Percentiles rank a stretch among this genome's conserved stretches.
These are phyloP conservation scores for Rhododendron ovatum DNA, from an alignment of 148 eudicot genomes.

Conservation along the genomic window DNA sequence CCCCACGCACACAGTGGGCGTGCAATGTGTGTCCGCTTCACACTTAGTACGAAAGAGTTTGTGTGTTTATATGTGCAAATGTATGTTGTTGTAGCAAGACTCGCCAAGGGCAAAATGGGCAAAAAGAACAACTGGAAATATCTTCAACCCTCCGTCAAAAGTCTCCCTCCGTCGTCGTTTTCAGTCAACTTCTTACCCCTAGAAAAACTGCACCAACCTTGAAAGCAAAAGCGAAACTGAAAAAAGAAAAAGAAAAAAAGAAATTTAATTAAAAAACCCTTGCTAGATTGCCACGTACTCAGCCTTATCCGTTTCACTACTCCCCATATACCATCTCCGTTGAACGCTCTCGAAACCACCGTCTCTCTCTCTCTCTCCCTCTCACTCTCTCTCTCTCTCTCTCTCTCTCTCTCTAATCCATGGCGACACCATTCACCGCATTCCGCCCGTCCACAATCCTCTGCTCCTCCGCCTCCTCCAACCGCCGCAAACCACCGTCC, in stretches of 20 bases:
- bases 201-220: neutral
- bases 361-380: neutral
- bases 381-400: slow-evolving; percentile 12
- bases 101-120: too few relatives aligned
- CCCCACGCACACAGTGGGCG: too few relatives aligned
- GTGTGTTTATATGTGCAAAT: too few relatives aligned
- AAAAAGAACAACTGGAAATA: neutral
- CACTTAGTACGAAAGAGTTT: too few relatives aligned
- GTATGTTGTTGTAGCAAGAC: too few relatives aligned
- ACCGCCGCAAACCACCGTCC: slow-evolving; percentile 20
- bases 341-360: too few relatives aligned
- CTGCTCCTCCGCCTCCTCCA: slow-evolving; percentile 13
- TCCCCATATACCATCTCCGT: neutral
- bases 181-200: neutral
- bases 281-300: neutral
- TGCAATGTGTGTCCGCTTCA: too few relatives aligned
- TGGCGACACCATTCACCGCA: slow-evolving; percentile 47
- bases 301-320: slow-evolving; percentile 2
- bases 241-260: neutral
- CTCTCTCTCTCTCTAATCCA: neutral
- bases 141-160: neutral
- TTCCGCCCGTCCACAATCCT: slow-evolving; percentile 23
- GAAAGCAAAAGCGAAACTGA: neutral
- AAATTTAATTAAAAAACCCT: too few relatives aligned
- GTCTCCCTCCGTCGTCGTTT: neutral